phyloP scores from a whole-genome alignment of 1,284 basidiomycete genomes.

The Caloboletus inedulis region DNA sequence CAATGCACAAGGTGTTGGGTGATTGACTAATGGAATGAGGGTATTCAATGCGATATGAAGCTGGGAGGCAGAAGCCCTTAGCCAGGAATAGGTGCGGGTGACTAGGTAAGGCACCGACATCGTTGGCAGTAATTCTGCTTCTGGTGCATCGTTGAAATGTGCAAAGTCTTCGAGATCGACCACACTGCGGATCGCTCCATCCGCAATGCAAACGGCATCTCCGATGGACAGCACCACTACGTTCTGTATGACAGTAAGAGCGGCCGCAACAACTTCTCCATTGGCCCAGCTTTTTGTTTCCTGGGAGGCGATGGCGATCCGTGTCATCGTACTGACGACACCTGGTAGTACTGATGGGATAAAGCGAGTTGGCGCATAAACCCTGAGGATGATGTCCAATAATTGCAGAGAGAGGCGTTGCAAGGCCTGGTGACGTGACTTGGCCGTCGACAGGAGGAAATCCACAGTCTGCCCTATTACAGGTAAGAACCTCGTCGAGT shows the following conservation, averaged over 20 bases:
- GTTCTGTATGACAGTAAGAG: constrained; percentile 56
- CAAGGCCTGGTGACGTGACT: constrained; percentile 56
- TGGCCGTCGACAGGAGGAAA: constrained; percentile 56
- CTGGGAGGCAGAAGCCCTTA: constrained; percentile 63
- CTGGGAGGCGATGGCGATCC: constrained; percentile 56
- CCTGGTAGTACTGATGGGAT: constrained; percentile 79
- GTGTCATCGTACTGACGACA: constrained; percentile 71
- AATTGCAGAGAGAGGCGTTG: constrained; percentile 65
- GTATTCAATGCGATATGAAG: constrained; percentile 66
- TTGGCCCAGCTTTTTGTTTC: constrained; percentile 58
- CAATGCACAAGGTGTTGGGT: constrained; percentile 64
- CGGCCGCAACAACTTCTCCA: constrained; percentile 59
- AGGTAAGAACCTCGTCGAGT: constrained; percentile 57
- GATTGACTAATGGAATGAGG: constrained; percentile 57
- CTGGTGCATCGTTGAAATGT: constrained; percentile 29
- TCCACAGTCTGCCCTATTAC: constrained; percentile 82
- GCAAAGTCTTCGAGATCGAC: constrained; percentile 62
- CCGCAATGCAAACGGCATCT: constrained; percentile 61
- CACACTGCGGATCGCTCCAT: constrained; percentile 54
- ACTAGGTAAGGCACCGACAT: constrained; percentile 42
- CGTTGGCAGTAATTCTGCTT: constrained; percentile 12
- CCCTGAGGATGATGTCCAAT: constrained; percentile 50
- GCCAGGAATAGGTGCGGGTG: constrained; percentile 53
- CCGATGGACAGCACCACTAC: constrained; percentile 57
- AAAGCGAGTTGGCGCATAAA: constrained; percentile 63